Percentiles rank a stretch among this genome's conserved stretches.
These are phyloP conservation scores for Suillus paluster DNA, from an alignment of 768 basidiomycete species.

Conservation along the genomic window DNA sequence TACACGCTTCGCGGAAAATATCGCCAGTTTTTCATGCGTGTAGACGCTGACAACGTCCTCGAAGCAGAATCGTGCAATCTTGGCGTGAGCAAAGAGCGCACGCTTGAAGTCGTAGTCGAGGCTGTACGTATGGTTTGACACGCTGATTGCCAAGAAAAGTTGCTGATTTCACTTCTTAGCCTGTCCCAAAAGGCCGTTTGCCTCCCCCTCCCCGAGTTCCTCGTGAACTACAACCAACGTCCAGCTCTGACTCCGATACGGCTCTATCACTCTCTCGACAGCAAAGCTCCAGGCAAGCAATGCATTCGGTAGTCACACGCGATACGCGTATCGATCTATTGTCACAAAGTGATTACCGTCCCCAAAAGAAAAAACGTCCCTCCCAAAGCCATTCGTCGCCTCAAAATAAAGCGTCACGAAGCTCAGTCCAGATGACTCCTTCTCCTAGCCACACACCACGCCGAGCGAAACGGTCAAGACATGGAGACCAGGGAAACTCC, in stretches of 20 bases:
- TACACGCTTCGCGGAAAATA: constrained; percentile 71
- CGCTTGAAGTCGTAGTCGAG: constrained; percentile 63
- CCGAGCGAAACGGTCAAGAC: background rate
- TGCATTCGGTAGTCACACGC: constrained; percentile 24
- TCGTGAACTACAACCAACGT: constrained; percentile 12
- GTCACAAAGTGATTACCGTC: constrained; percentile 25
- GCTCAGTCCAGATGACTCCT: background rate
- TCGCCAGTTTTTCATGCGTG: constrained; percentile 68
- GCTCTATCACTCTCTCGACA: constrained; percentile 14
- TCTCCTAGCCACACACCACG: background rate
- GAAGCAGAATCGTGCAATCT: constrained; percentile 62
- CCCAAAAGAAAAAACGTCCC: constrained; percentile 11
- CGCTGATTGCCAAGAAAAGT: background rate
- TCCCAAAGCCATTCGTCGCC: background rate
- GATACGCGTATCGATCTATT: constrained; percentile 33
- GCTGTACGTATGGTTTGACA: constrained; percentile 43
- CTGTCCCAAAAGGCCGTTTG: constrained; percentile 28
- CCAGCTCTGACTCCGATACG: constrained; percentile 26
- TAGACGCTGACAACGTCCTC: constrained; percentile 53
- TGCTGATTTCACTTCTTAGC: constrained; percentile 24
- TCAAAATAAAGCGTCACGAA: background rate
- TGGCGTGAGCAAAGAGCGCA: constrained; percentile 54
- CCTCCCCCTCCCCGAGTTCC: constrained; percentile 25
- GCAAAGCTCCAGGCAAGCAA: constrained; percentile 6
- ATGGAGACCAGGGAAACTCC: background rate